Base-by-base conservation (phyloP, 2,329 filamentous ascomycete genomes). In the Pestalotiopsis sp. region DNA sequence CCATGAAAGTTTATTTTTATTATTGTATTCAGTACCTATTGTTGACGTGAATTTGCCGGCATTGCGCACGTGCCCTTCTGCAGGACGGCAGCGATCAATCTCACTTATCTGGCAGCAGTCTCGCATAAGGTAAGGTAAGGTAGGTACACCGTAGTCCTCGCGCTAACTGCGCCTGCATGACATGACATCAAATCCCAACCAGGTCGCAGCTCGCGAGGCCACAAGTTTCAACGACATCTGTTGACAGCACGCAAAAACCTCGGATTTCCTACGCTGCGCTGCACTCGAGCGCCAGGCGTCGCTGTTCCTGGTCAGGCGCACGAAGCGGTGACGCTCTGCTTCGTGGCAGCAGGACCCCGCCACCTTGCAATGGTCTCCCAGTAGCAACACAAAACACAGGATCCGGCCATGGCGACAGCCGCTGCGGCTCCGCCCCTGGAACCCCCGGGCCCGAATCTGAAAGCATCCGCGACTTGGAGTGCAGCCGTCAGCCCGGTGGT, bases 351-450 rank as follows among this genome's bases (percentile, higher is more conserved):
- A 59, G 52, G 12, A 67, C 23, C 14, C 23, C n/a, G 56, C 13
- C 14, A 27, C 20, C n/a, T 38, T 61, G 49, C 56, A 27, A 67
- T 67, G 65, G 13, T 11, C 36, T 36, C 14, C 14, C 65, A 61
- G 61, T 67, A 67, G 39, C 25, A 11, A n/a, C 7, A 45, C 27
- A 20, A n/a, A 23, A 14, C 20, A 69, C 64, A 59, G 20, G n/a
- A 70, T 67, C 61, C 70, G 74, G 71, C 68, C 69, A 78, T 78
- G 76, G 72, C 75, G 71, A 68, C 73, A 71, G 62, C 71, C 65
- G 70, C 75, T 12, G 58, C 74, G 20, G 56, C 70, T 39, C 70
- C 73, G 62, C 71, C 74, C 49, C 72, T 70, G 63, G 70, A 69
- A 58, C 66, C 73, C 59, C 27, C 71, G 70, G 49, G 65, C 67